Evolutionary conservation across 2,329 filamentous ascomycete genomes (phyloP).

Genomic region (Incumbomyces delicatus): DNA sequence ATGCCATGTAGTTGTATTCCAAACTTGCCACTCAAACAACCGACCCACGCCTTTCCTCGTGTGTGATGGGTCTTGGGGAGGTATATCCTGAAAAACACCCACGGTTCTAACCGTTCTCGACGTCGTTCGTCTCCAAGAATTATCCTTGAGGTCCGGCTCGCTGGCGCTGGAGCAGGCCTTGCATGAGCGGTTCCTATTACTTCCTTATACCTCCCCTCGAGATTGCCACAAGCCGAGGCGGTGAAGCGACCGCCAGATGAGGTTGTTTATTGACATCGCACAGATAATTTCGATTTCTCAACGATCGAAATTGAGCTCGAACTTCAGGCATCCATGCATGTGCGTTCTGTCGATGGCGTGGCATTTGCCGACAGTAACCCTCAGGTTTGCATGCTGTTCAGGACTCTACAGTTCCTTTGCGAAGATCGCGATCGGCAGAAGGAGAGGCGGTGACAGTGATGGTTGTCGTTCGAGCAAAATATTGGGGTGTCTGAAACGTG

Average conservation of each 20-base stretch:
- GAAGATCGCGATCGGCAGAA: too few species aligned
- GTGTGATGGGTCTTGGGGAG: background rate
- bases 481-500: too few species aligned
- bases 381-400: too few species aligned
- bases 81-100: background rate
- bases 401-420: too few species aligned
- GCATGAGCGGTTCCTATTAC: too few species aligned
- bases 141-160: background rate
- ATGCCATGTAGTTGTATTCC: background rate
- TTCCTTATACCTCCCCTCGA: background rate
- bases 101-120: background rate
- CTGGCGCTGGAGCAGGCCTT: background rate
- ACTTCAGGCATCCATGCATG: too few species aligned
- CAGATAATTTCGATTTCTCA: background rate
- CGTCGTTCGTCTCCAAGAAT: background rate
- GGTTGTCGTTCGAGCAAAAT: background rate
- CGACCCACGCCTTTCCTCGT: background rate
- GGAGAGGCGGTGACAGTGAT: background rate
- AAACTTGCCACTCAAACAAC: slow-evolving; percentile 5
- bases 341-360: too few species aligned
- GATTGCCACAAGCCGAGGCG: background rate
- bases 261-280: slow-evolving; percentile 6
- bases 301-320: too few species aligned
- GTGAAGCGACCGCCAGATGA: slow-evolving; percentile 3
- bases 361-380: too few species aligned